Evolutionary conservation across 2,329 filamentous ascomycete genomes (phyloP), one percentile per base, ranked within the genome.

Genomic region (Talaromyces sp.): DNA sequence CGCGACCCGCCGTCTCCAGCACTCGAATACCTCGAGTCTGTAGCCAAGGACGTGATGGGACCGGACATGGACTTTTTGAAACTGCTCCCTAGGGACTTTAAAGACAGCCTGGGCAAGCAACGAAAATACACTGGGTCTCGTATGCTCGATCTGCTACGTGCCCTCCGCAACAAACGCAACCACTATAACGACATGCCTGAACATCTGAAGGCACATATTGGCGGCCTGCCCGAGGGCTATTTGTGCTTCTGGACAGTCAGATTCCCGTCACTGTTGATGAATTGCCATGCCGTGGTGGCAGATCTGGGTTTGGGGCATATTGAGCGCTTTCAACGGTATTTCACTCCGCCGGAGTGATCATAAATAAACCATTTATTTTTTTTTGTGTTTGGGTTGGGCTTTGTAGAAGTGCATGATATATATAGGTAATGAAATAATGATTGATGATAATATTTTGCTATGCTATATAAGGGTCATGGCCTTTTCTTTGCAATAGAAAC

Each of bases 141-240:
- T 53, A 84, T 99, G 71, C 78, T 99, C 58, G 95, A 99, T 75
- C 81, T 99, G 24, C 78, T 99, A 21, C 85, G 95, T 1, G 95
- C 93, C 1, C 79, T 99, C 59, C 83, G 95, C 26, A 99, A 99
- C 77, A 99, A 99, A 84, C 90, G 90, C 69, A 96, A 98, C 65
- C 95, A 99, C 72, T 99, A 97, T 73, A 93, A 96, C 70, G 95
- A 99, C 73, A 93, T 99, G 90, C 84, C 90, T 7, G 89, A 93
- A 14, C 78, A 86, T 55, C 83, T 96, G 64, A 93, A 88, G 75
- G 80, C 80, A 55, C 81, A 83, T 67, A 90, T 96, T 0, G 92
- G 91, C 0, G 77, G 86, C 9, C 71, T 93, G 62, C 89, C 91
- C 0, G 87, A 91, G 14, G 91, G 90, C 0, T 97, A 96, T 70